A percentile compares a stretch with the other conserved stretches of the same genome.
These are phyloP conservation scores for Cyclospora cayetanensis DNA, from an alignment of 169 alveolate species.

Conservation along the genomic window DNA sequence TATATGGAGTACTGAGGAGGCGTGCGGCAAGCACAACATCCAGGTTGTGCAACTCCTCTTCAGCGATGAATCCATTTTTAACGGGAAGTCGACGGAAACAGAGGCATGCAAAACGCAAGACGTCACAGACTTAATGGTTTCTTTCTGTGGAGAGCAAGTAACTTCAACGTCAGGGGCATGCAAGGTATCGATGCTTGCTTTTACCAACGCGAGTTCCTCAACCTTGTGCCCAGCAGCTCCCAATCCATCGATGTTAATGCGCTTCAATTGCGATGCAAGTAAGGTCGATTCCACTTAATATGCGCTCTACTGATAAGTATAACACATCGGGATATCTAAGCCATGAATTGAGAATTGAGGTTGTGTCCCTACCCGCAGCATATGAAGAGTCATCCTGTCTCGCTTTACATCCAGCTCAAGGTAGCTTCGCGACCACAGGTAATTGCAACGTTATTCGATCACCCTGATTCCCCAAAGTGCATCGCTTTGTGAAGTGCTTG, in stretches of 20 bases:
- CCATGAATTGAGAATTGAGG: not conserved
- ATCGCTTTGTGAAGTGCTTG: no score
- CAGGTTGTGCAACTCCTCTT: constrained; percentile 50
- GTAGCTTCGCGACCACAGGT: not conserved
- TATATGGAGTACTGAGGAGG: constrained; percentile 38
- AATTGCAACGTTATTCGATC: no score
- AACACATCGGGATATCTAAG: not conserved
- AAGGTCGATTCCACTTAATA: not conserved
- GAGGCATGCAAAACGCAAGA: constrained; percentile 37
- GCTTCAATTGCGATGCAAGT: constrained; percentile 27
- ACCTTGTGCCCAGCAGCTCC: constrained; percentile 34
- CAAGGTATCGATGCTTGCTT: not conserved
- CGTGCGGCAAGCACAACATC: constrained; percentile 17
- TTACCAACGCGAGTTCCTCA: not conserved
- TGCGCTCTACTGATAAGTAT: not conserved
- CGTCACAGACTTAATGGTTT: not conserved
- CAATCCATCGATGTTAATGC: constrained; percentile 43
- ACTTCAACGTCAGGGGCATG: constrained; percentile 16
- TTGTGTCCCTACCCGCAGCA: not conserved
- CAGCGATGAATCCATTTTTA: constrained; percentile 26
- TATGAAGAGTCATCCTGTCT: not conserved
- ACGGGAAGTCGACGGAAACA: constrained; percentile 15
- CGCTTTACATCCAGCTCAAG: not conserved
- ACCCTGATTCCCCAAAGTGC: no score
- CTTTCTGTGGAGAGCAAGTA: not conserved